phyloP scores from a whole-genome alignment of 805 yeast species.

The Barnettozyma sucrosica region DNA sequence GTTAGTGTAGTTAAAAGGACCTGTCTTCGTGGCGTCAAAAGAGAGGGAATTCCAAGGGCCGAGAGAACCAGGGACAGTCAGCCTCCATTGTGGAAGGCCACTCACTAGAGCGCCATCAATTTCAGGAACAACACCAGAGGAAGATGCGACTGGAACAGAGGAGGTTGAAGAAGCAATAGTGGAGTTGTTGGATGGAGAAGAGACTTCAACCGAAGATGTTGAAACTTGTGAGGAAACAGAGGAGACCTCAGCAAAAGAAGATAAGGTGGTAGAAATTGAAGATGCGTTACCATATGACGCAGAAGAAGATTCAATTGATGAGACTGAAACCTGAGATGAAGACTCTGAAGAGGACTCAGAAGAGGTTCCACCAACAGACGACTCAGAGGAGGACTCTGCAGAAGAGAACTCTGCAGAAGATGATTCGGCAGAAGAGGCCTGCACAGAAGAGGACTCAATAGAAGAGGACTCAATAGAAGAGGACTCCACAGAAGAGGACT shows the following conservation, averaged over 20 bases:
- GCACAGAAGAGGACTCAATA: neutral
- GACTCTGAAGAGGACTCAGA: neutral
- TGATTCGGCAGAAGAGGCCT: too few species aligned
- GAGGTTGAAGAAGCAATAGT: neutral
- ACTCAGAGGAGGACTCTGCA: neutral
- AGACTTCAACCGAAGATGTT: neutral
- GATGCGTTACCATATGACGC: neutral
- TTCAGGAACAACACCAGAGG: neutral
- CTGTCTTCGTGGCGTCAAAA: conserved; percentile 6
- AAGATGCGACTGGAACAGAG: conserved; percentile 11
- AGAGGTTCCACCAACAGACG: neutral
- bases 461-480: conserved; percentile 2
- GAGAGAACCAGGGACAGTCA: conserved; percentile 17
- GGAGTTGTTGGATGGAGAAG: neutral
- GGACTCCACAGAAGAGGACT: neutral
- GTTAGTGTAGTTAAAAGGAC: conserved; percentile 9
- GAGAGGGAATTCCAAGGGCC: conserved; percentile 18
- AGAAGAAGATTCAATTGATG: neutral
- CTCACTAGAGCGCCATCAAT: conserved; percentile 8
- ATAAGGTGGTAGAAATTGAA: too few species aligned
- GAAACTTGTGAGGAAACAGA: neutral
- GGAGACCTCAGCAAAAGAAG: too few species aligned
- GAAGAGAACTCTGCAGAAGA: too few species aligned
- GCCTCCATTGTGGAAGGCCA: conserved; percentile 13
- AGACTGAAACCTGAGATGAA: too few species aligned